phyloP scores from a whole-genome alignment of 1,284 basidiomycete species.

The Vanrija pseudolonga region DNA sequence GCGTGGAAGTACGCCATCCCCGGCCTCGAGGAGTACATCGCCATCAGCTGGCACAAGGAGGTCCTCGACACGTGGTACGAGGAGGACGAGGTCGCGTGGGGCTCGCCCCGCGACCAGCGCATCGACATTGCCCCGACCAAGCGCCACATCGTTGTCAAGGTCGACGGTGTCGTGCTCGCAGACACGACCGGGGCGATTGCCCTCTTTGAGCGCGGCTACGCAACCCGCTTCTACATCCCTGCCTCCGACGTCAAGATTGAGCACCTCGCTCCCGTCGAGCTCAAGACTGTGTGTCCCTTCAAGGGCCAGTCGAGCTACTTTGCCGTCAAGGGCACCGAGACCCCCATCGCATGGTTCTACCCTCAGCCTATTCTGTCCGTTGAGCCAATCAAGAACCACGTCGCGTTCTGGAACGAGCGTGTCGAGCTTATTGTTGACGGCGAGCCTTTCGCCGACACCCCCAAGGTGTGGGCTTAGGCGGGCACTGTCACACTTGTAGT shows the following conservation, averaged over 20 bases:
- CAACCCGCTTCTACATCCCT: constrained; percentile 9
- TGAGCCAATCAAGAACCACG: background rate
- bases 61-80: background rate
- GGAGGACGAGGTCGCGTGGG: constrained; percentile 1
- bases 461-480: background rate
- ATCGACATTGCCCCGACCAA: background rate
- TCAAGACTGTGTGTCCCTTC: constrained; percentile 9
- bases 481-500: too few relatives aligned
- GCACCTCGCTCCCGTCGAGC: background rate
- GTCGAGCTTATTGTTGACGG: constrained; percentile 8
- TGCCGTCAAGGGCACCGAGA: background rate
- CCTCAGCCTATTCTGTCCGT: background rate
- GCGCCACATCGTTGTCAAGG: background rate
- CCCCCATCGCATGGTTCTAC: constrained; percentile 11
- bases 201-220: constrained; percentile 3
- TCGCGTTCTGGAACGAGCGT: constrained; percentile 9
- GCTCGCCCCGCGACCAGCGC: background rate
- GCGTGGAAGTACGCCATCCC: constrained; percentile 3
- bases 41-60: background rate
- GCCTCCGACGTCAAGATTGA: background rate
- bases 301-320: constrained; percentile 13
- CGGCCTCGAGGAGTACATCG: background rate
- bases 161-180: background rate
- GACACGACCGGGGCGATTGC: background rate
- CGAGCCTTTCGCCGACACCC: background rate